Evolutionary conservation across 768 basidiomycete species (phyloP), one percentile per base, ranked within the genome.

Genomic region (Calocybe gangraenosa): DNA sequence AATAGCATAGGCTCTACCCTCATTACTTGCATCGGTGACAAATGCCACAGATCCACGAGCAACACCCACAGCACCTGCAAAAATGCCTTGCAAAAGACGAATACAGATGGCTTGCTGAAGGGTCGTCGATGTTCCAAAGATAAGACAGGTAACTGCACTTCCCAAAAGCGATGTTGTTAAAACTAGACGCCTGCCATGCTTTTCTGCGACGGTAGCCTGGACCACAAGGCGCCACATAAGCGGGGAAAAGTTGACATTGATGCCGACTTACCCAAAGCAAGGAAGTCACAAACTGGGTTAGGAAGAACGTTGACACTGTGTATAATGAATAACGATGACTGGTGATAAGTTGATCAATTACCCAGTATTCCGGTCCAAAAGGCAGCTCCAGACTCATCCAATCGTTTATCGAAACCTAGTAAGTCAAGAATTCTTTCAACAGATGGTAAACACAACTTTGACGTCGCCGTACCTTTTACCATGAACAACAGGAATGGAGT

Each of bases 271-370:
- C 88, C 95, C 96, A 99, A 44, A 97, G 73, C 23, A 99, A 68
- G 21, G 92, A 93, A 0, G 95, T 98, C 22, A 95, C 67, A 66
- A 98, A 98, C 58, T 99, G 96, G 1, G 94, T 92, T 55, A 96
- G 69, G 71, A 97, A 98, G 67, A 93, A 92, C 2, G 79, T 81
- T 30, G 89, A 77, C 20, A 90, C 88, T 87, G 34, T 40, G 41
- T 53, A 49, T 41, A 32, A 52, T 50, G 46, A 58, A 44, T 28
- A 42, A 23, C 28, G 28, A 40, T 15, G 19, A 37, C 15, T 47
- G 18, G 17, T 9, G 39, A 21, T 18, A 50, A 30, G 47, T 41
- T 44, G 33, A 36, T 20, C n/a, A 58, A 72, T 42, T 51, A 88
- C 85, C 87, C 28, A 94, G 73, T 48, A 92, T 74, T 32, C 92